phyloP scores from a whole-genome alignment of 371 early-diverging fungal genomes.

The Choanephora cucurbitarum region DNA sequence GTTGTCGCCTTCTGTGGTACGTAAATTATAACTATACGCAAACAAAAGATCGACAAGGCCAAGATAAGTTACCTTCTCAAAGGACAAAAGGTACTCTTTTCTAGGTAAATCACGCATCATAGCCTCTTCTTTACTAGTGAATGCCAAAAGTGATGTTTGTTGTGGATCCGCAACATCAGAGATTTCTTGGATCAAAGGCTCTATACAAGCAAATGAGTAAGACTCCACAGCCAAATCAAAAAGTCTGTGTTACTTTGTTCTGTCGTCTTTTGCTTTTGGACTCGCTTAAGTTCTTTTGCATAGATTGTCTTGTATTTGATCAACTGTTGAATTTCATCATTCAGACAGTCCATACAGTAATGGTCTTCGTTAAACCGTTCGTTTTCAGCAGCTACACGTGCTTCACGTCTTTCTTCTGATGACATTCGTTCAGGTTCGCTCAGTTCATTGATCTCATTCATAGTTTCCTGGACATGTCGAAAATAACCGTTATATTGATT shows the following conservation, averaged over 20 bases:
- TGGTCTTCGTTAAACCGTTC: conserved; percentile 88
- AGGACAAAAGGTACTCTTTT: conserved; percentile 71
- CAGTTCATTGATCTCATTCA: conserved; percentile 85
- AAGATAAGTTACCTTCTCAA: conserved; percentile 72
- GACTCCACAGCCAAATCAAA: no score
- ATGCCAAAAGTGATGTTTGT: conserved; percentile 47
- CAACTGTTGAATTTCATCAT: conserved; percentile 73
- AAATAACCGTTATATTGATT: conserved; percentile 80
- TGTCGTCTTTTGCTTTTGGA: conserved; percentile 56
- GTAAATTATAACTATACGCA: conserved; percentile 87
- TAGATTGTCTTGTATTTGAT: conserved; percentile 74
- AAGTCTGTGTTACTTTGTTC: conserved; percentile 12
- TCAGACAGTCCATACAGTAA: conserved; percentile 79
- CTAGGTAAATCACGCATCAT: conserved; percentile 79
- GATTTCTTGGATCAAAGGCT: conserved; percentile 43
- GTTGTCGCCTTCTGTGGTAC: conserved; percentile 83
- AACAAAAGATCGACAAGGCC: conserved; percentile 90
- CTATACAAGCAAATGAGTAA: conserved; percentile 18
- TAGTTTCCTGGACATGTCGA: conserved; percentile 74
- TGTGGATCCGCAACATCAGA: no score
- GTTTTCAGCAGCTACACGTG: conserved; percentile 72
- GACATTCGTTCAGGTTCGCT: conserved; percentile 73
- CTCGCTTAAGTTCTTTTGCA: conserved; percentile 57
- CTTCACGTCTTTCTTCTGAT: conserved; percentile 58
- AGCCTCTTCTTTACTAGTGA: conserved; percentile 71